Percentiles rank a stretch among this genome's conserved stretches.
These are phyloP conservation scores for Fusarium sulawesiense DNA, from an alignment of 2,329 filamentous ascomycete species.

Conservation along the genomic window DNA sequence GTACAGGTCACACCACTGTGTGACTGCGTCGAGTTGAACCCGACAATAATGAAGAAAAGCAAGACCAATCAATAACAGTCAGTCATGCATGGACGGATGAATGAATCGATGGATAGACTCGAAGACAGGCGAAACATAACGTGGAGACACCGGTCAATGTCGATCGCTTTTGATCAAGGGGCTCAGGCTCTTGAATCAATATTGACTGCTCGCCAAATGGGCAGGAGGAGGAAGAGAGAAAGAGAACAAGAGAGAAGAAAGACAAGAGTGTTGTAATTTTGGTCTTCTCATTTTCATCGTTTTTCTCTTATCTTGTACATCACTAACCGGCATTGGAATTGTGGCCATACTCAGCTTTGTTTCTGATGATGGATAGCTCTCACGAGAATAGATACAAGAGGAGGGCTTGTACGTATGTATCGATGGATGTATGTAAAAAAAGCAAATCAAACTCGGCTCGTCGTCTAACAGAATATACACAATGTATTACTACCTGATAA, in stretches of 20 bases:
- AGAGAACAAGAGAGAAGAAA: slow-evolving; percentile 18
- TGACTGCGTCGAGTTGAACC: slow-evolving; percentile 29
- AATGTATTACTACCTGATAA: slow-evolving; percentile 37
- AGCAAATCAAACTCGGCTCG: slow-evolving; percentile 45
- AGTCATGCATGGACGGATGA: slow-evolving; percentile 7
- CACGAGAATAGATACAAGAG: slow-evolving; percentile 32
- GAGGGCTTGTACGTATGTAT: slow-evolving; percentile 44
- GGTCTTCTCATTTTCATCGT: slow-evolving; percentile 24
- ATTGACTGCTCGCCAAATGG: slow-evolving; percentile 22
- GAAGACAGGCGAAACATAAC: slow-evolving; percentile 29
- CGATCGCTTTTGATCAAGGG: slow-evolving; percentile 25
- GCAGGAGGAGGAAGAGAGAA: slow-evolving; percentile 5
- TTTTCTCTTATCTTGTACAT: slow-evolving; percentile 45
- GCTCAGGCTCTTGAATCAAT: slow-evolving; percentile 28
- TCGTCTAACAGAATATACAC: slow-evolving; percentile 45
- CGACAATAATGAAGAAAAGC: slow-evolving; percentile 38
- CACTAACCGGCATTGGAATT: slow-evolving; percentile 44
- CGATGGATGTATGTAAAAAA: slow-evolving; percentile 32
- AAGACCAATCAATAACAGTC: slow-evolving; percentile 23
- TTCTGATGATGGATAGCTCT: slow-evolving; percentile 32
- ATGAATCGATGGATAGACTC: slow-evolving; percentile 36
- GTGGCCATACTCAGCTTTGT: slow-evolving; percentile 37
- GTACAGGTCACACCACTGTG: slow-evolving; percentile 7
- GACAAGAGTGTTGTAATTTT: slow-evolving; percentile 41
- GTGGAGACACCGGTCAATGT: slow-evolving; percentile 31